Base-by-base conservation (phyloP, 352 stramenopile genomes). In the Globisporangium carolinianum region DNA sequence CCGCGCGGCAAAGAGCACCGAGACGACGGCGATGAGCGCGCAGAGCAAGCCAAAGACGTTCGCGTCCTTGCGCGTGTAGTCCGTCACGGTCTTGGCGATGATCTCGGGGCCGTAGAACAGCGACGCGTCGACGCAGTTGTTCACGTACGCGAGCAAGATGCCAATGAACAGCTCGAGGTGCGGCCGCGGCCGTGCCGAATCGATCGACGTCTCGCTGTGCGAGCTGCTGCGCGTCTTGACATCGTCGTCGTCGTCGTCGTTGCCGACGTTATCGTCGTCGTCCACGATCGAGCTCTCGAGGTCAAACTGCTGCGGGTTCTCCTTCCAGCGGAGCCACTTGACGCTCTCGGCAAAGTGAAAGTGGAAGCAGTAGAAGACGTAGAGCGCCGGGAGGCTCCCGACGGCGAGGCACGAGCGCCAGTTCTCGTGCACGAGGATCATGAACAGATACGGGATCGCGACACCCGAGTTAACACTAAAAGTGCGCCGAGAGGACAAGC, bases 21-120 rank as follows among this genome's bases (percentile, higher is more conserved):
- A 88, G 3, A 70, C 58, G 15, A 87, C 79, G 11, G 82, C 81
- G 7, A 94, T 66, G 35, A 91, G 68, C 43, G 75, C 69, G 53
- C 82, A 91, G 6, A 78, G 50, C n/a, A 94, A 63, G 0, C 82
- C 84, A 53, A 94, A 89, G 12, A 89, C 51, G 64, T 94, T 94
- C 14, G 84, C 81, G 42, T 92, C 79, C 37, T 63, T 61, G 18
- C 71, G 71, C 18, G 80, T 81, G 58, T 72, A 94, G 47, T 74
- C 67, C 14, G 51, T 54, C 10, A 86, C 75, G 8, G 81, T 79
- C 57, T 85, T 87, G 53, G 83, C 76, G 51, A 94, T 82, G 62
- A 94, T 93, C 66, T 85, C 69, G 0, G 85, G 85, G 1, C 85
- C 85, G 63, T 94, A 94, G 58, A 94, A 94, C n/a, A 94, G 78